Percentiles rank a stretch among this genome's conserved stretches.
These are phyloP conservation scores for Penicillium sp. DNA, from an alignment of 2,329 filamentous ascomycete species.

Conservation along the genomic window DNA sequence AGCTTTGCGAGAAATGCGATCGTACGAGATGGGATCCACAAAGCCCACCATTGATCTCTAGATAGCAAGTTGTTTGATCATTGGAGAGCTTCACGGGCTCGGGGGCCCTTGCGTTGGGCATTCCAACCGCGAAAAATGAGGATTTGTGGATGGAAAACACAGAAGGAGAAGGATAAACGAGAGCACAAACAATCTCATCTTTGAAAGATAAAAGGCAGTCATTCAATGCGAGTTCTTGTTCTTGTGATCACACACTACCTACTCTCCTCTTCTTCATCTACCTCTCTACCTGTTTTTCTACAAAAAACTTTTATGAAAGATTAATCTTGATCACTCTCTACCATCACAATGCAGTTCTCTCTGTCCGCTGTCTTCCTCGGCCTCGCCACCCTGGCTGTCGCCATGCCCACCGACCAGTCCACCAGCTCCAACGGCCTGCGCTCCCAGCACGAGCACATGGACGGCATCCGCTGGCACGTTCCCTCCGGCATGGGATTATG, in stretches of 20 bases:
- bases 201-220: slow-evolving; percentile 26
- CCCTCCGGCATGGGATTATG: slow-evolving; percentile 27
- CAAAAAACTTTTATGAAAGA: slow-evolving; percentile 13
- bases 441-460: slow-evolving; percentile 37
- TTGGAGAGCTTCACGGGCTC: neutral
- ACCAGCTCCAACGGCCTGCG: slow-evolving; percentile 26
- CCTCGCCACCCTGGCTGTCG: slow-evolving; percentile 37
- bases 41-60: neutral
- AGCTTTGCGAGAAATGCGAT: neutral
- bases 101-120: slow-evolving; percentile 25
- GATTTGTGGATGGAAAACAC: slow-evolving; percentile 15
- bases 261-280: slow-evolving; percentile 30
- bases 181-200: slow-evolving; percentile 9
- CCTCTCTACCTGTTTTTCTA: slow-evolving; percentile 9
- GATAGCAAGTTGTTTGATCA: neutral
- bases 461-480: slow-evolving; percentile 34
- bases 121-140: slow-evolving; percentile 20
- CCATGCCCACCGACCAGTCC: slow-evolving; percentile 29
- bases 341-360: slow-evolving; percentile 43
- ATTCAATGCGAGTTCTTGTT: slow-evolving; percentile 7
- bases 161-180: slow-evolving; percentile 3
- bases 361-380: slow-evolving; percentile 35
- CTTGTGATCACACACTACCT: slow-evolving; percentile 33
- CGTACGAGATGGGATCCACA: neutral
- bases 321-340: slow-evolving; percentile 30